These are phyloP conservation scores for Dioszegia hungarica DNA, from an alignment of 768 basidiomycete genomes.

Conservation along the genomic window DNA sequence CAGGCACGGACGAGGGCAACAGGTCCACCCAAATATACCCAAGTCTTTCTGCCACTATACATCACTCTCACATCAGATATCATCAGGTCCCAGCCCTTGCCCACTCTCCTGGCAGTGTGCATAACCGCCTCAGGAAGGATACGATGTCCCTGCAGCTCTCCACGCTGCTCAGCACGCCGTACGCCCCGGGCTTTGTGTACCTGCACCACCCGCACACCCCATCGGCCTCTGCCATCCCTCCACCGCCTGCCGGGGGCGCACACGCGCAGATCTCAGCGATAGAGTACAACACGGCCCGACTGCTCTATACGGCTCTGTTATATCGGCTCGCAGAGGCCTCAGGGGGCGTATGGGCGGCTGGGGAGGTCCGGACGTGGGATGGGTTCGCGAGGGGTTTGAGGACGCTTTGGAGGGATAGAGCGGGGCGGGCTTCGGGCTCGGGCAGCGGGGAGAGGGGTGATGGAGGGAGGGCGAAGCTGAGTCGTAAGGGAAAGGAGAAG, in stretches of 20 bases:
- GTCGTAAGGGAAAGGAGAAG: slow-evolving; percentile 20
- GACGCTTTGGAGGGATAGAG: neutral
- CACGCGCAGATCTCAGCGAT: slow-evolving; percentile 18
- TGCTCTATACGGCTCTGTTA: slow-evolving; percentile 31
- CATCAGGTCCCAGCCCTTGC: too few species aligned
- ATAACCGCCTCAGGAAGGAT: neutral
- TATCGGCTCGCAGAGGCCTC: slow-evolving; percentile 3
- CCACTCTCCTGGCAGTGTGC: too few species aligned
- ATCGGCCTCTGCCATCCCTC: slow-evolving; percentile 7
- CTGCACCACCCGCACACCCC: slow-evolving; percentile 47
- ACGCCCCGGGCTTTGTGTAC: slow-evolving; percentile 41
- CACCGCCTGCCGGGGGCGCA: neutral
- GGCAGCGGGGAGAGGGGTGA: neutral
- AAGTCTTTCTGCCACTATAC: too few species aligned
- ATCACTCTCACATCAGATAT: too few species aligned
- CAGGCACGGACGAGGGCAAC: too few species aligned
- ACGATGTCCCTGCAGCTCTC: slow-evolving; percentile 13
- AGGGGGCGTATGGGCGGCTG: neutral
- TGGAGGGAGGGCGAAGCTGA: slow-evolving; percentile 6
- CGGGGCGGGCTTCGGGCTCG: neutral
- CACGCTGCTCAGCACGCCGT: slow-evolving; percentile 16
- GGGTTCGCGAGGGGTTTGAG: slow-evolving; percentile 20
- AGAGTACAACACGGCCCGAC: slow-evolving; percentile 25
- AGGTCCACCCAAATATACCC: too few species aligned
- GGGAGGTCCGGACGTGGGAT: slow-evolving; percentile 27